These are phyloP conservation scores for Alternaria dauci DNA, from an alignment of 2,329 filamentous ascomycete species.

Conservation along the genomic window DNA sequence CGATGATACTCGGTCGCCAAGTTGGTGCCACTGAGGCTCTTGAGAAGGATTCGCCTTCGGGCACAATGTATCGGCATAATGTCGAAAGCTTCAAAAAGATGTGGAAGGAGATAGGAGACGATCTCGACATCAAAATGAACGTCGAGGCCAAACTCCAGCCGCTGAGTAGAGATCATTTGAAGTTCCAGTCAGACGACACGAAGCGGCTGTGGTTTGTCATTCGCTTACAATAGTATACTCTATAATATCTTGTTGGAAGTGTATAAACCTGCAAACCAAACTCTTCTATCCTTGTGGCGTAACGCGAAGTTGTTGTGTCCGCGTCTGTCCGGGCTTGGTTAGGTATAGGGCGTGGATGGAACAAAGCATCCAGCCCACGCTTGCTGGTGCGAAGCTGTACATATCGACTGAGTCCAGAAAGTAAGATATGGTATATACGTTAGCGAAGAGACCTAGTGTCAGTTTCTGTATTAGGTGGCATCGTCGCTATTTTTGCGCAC, in stretches of 20 bases:
- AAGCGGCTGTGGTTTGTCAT: slow-evolving; percentile 35
- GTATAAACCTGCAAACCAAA: neutral
- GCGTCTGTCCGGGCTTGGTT: neutral
- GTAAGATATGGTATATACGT: neutral
- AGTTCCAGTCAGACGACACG: slow-evolving; percentile 22
- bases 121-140: slow-evolving; percentile 37
- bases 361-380: slow-evolving; percentile 4
- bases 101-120: slow-evolving; percentile 51
- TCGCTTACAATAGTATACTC: slow-evolving; percentile 25
- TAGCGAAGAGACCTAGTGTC: neutral
- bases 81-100: slow-evolving; percentile 45
- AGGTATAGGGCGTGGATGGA: neutral
- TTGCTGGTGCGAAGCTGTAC: neutral
- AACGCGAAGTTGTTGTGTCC: neutral
- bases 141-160: slow-evolving; percentile 29
- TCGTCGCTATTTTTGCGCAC: slow-evolving; percentile 35
- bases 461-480: slow-evolving; percentile 16
- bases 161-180: slow-evolving; percentile 17
- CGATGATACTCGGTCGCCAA: slow-evolving; percentile 63
- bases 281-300: neutral
- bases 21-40: slow-evolving; percentile 50
- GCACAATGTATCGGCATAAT: slow-evolving; percentile 46
- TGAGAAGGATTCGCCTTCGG: slow-evolving; percentile 25
- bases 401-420: slow-evolving; percentile 3
- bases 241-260: neutral